Conservation (phyloP, 768 basidiomycete species). For the Leucocoprinus birnbaumii region DNA sequence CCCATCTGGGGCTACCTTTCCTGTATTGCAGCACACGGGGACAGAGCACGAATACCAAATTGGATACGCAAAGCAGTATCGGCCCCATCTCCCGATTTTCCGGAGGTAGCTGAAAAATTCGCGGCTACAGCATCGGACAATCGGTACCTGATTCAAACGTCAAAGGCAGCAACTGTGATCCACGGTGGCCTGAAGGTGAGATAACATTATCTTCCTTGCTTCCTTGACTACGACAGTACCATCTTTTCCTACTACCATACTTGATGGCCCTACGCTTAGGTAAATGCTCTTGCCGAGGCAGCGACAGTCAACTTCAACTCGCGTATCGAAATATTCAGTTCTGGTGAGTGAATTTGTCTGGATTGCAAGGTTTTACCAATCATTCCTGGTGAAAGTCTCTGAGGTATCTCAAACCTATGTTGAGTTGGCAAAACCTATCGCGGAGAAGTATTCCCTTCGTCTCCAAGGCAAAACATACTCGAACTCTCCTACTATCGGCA, state of each 20-base stretch:
- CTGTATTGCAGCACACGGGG: conserved; percentile 22
- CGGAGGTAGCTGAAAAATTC: conserved; percentile 19
- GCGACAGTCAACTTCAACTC: conserved; percentile 25
- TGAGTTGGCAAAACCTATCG: conserved; percentile 21
- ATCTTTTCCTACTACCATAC: not conserved
- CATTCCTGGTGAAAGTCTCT: conserved; percentile 12
- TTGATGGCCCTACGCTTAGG: conserved; percentile 12
- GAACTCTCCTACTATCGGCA: conserved; percentile 20
- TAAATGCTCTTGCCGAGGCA: conserved; percentile 25
- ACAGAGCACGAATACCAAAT: conserved; percentile 16
- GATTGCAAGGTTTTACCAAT: not conserved
- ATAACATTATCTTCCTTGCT: not conserved
- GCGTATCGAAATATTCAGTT: conserved; percentile 25
- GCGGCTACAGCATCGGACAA: conserved; percentile 20
- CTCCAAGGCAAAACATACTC: conserved; percentile 19
- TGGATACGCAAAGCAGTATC: conserved; percentile 23
- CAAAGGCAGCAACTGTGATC: conserved; percentile 26
- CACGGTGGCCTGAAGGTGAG: conserved; percentile 26
- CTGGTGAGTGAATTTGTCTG: conserved; percentile 19
- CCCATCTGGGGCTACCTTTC: conserved; percentile 28
- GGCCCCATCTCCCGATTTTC: conserved; percentile 20
- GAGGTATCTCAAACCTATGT: conserved; percentile 17
- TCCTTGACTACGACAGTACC: not conserved
- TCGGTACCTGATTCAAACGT: conserved; percentile 27
- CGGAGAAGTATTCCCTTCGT: conserved; percentile 22